A percentile compares a stretch with the other conserved stretches of the same genome.
Evolutionary conservation across 2,329 filamentous ascomycete species (phyloP).

Genomic region (Fusarium domesticum): DNA sequence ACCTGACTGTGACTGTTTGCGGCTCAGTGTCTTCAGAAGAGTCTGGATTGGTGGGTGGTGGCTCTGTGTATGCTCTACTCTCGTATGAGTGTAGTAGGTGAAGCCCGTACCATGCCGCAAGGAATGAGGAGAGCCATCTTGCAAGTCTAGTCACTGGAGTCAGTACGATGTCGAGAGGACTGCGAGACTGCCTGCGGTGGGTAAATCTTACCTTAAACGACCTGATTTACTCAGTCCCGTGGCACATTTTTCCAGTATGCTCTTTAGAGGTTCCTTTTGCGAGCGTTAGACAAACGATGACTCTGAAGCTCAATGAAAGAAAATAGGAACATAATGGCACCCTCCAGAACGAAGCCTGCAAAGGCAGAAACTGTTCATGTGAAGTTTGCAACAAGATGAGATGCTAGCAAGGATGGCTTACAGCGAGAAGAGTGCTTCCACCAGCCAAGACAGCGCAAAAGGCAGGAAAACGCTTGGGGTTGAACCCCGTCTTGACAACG

Average conservation of each 20-base stretch:
- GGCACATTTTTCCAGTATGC: slow-evolving; percentile 27
- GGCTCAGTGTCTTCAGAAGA: slow-evolving; percentile 26
- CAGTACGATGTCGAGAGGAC: slow-evolving; percentile 1
- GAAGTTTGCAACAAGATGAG: not conserved
- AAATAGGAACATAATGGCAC: not conserved
- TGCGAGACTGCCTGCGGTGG: too few species aligned
- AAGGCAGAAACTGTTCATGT: too few species aligned
- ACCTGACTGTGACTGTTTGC: slow-evolving; percentile 26
- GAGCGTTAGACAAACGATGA: slow-evolving; percentile 10
- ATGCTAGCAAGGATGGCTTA: slow-evolving; percentile 35
- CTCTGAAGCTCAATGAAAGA: not conserved
- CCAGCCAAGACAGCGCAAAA: slow-evolving; percentile 61
- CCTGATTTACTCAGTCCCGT: slow-evolving; percentile 23
- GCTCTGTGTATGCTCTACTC: slow-evolving; percentile 43
- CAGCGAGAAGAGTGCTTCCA: slow-evolving; percentile 58
- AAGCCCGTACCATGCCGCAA: slow-evolving; percentile 57
- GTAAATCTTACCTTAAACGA: slow-evolving; percentile 27
- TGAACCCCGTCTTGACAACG: slow-evolving; percentile 51
- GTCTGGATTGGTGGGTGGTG: slow-evolving; percentile 31
- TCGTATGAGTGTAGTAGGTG: slow-evolving; percentile 56
- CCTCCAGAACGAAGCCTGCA: not conserved
- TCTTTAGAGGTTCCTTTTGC: slow-evolving; percentile 32
- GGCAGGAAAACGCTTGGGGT: slow-evolving; percentile 56
- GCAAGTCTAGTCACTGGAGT: slow-evolving; percentile 46
- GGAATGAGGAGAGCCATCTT: slow-evolving; percentile 57